A percentile compares a stretch with the other conserved stretches of the same genome.
phyloP scores from a whole-genome alignment of 1,284 basidiomycete species.

The Microstroma glucosiphilum region DNA sequence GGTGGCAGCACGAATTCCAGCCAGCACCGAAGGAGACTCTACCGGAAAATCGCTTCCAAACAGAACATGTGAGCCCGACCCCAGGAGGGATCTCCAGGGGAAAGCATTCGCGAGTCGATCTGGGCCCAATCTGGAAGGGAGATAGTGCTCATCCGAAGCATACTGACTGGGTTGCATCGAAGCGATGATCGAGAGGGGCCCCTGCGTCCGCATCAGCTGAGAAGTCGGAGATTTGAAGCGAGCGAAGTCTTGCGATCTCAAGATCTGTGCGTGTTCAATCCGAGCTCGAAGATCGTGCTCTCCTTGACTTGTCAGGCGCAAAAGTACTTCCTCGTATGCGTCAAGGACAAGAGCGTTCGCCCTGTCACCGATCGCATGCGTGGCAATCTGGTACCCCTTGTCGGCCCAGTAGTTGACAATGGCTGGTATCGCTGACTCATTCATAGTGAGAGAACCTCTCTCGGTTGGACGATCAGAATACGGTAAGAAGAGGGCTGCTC shows the following conservation, averaged over 20 bases:
- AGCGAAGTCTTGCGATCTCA: conserved; percentile 59
- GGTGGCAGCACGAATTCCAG: conserved; percentile 78
- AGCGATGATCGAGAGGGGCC: conserved; percentile 71
- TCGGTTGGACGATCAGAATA: conserved; percentile 61
- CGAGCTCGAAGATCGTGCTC: conserved; percentile 59
- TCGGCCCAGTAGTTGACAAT: conserved; percentile 29
- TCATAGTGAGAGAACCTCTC: conserved; percentile 26
- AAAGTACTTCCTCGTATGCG: conserved; percentile 29
- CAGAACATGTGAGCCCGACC: conserved; percentile 59
- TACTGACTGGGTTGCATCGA: conserved; percentile 90
- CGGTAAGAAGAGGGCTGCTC: conserved; percentile 76
- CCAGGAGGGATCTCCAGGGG: conserved; percentile 71
- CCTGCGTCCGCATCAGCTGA: conserved; percentile 31
- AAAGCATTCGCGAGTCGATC: conserved; percentile 70
- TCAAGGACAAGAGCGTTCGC: conserved; percentile 71
- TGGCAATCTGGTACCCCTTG: conserved; percentile 50
- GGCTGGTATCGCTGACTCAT: conserved; percentile 19
- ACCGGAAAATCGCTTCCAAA: conserved; percentile 89
- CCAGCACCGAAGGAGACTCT: conserved; percentile 30
- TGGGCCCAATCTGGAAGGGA: conserved; percentile 29
- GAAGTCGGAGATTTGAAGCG: conserved; percentile 52
- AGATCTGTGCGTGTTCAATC: conserved; percentile 85
- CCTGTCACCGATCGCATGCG: conserved; percentile 78
- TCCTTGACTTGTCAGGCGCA: conserved; percentile 2
- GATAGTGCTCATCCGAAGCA: conserved; percentile 79